Percentiles rank a stretch among this genome's conserved stretches.
Evolutionary conservation across 2,329 filamentous ascomycete species (phyloP).

Genomic region (Paecilomyces fulvus): DNA sequence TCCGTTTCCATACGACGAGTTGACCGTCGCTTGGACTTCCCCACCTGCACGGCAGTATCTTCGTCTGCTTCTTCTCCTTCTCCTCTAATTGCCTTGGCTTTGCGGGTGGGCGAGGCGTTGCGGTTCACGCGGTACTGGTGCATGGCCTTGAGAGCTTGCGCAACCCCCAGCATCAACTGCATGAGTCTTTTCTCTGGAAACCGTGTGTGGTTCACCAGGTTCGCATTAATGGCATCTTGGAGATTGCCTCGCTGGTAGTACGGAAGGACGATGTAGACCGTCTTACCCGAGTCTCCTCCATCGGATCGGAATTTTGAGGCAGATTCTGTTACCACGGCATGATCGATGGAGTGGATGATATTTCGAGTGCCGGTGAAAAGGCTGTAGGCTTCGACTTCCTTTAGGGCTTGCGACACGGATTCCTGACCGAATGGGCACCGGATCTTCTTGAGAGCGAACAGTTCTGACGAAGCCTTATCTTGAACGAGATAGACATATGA

Average conservation of each 20-base stretch:
- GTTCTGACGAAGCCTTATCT: slow-evolving; percentile 71
- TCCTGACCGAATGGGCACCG: slow-evolving; percentile 96
- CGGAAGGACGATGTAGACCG: slow-evolving; percentile 90
- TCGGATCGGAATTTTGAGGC: slow-evolving; percentile 47
- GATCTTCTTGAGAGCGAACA: slow-evolving; percentile 97
- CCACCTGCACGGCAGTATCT: slow-evolving; percentile 28
- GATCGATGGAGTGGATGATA: slow-evolving; percentile 80
- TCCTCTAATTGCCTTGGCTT: slow-evolving; percentile 47
- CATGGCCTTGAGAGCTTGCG: slow-evolving; percentile 79
- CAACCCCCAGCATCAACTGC: slow-evolving; percentile 86
- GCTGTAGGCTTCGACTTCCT: slow-evolving; percentile 93
- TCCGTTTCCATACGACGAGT: slow-evolving; percentile 30
- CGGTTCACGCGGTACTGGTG: slow-evolving; percentile 69
- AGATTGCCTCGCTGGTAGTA: slow-evolving; percentile 94
- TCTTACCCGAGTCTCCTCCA: slow-evolving; percentile 62
- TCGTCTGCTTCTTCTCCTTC: slow-evolving; percentile 49
- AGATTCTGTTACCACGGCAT: slow-evolving; percentile 68
- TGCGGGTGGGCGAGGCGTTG: slow-evolving; percentile 45
- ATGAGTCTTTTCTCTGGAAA: slow-evolving; percentile 86
- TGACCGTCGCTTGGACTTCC: slow-evolving; percentile 31
- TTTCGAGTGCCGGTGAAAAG: slow-evolving; percentile 75
- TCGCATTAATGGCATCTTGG: slow-evolving; percentile 97
- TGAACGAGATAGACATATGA: slow-evolving; percentile 98
- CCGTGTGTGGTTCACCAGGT: slow-evolving; percentile 84
- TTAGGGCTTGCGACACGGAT: slow-evolving; percentile 87